Evolutionary conservation across 2,329 filamentous ascomycete genomes (phyloP).

Genomic region (Pseudogymnoascus destructans): DNA sequence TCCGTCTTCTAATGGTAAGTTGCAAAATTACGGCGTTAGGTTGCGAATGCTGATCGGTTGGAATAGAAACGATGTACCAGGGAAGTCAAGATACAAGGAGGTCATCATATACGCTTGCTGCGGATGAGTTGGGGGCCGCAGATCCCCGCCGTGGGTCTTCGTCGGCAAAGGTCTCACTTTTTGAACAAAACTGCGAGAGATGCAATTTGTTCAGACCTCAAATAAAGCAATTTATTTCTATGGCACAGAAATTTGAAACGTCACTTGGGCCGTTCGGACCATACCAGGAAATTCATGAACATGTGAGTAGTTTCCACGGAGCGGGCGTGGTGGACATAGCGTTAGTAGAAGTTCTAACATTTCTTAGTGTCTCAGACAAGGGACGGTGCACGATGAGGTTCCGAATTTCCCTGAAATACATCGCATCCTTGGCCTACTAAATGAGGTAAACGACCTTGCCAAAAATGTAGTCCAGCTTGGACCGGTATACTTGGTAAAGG

Average conservation of each 20-base stretch:
- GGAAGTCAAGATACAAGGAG: not conserved
- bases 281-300: not conserved
- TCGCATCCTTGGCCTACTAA: conserved; percentile 22
- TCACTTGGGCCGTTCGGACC: not conserved
- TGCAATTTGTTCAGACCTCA: not conserved
- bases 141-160: not conserved
- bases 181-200: conserved; percentile 1
- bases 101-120: not conserved
- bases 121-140: not conserved
- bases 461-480: conserved; percentile 21
- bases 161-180: not conserved
- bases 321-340: not conserved
- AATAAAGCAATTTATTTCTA: conserved; percentile 1
- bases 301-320: not conserved
- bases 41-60: conserved; percentile 1
- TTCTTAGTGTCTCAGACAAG: conserved; percentile 2
- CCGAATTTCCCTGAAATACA: conserved; percentile 7
- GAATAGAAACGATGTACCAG: not conserved
- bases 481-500: conserved; percentile 11
- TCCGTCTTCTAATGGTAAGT: conserved; percentile 3
- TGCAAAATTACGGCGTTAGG: not conserved
- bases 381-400: not conserved
- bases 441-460: conserved; percentile 22
- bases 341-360: not conserved
- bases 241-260: not conserved